Base-by-base conservation (phyloP, 2,329 filamentous ascomycete genomes). In the Corniculantispora saksenae region DNA sequence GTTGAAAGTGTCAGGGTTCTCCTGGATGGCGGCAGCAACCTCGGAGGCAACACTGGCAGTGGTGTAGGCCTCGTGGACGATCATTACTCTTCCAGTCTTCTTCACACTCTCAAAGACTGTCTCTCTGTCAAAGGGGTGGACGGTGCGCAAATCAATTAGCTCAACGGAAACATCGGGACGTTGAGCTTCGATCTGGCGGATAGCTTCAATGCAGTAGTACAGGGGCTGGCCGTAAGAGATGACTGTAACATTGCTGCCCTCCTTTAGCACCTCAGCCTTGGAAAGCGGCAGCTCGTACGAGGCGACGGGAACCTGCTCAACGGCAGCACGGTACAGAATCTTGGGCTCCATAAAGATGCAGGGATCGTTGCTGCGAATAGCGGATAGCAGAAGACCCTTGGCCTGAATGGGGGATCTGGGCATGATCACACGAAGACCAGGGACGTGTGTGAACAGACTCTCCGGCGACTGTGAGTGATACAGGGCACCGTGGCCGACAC, bases 301-400 rank as follows among this genome's bases (percentile, higher is more conserved):
- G 25, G 88, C 90, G 1, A 89, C 86, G 0, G 94, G 94, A 1
- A 97, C 94, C 76, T 97, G 92, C 77, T 97, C 94, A 32, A 97
- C 92, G 0, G 94, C 92, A 0, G 94, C 93, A 23, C 94, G 89
- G 77, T 97, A 97, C 15, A 97, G 82, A 55, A 95, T 91, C 80
- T 97, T 97, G 53, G 94, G 94, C 76, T 97, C 94, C 89, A 97
- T 89, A 78, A 97, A 97, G 61, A 97, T 82, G 67, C 94, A 92
- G 0, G 94, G 94, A 75, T 97, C 94, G 67, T 93, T 92, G 84
- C 88, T 80, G 81, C 87, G 87, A 61, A 97, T 93, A 0, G 90
- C 86, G 3, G 91, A 85, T 3, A 97, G 82, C 59, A 97, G 81
- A 3, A 97, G 82, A 2, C 94, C 94, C 77, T 97, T 97, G 6